These are phyloP conservation scores for Rhipidocladum racemiflorum DNA, from an alignment of 176 grass and related monocot genomes.

Conservation along the genomic window DNA sequence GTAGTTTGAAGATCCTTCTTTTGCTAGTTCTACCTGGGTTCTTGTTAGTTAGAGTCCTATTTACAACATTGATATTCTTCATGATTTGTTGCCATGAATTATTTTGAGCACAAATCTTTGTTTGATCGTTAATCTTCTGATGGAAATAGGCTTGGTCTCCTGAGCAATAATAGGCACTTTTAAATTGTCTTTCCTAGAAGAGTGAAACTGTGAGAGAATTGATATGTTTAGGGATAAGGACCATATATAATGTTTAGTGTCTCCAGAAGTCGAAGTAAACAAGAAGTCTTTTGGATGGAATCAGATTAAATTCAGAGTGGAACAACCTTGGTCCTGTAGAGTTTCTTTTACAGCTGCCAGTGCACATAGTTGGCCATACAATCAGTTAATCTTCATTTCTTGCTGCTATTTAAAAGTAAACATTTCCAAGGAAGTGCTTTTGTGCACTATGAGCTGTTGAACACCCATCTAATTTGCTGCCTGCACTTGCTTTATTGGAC, in stretches of 20 bases:
- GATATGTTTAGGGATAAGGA: background rate
- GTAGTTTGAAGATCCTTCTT: background rate
- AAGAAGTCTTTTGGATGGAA: background rate
- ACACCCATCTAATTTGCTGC: background rate
- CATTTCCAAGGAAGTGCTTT: background rate
- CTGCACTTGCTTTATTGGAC: background rate
- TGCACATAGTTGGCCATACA: background rate
- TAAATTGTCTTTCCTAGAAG: background rate
- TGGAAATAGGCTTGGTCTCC: background rate
- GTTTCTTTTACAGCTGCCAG: slow-evolving; percentile 1
- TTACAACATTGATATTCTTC: background rate
- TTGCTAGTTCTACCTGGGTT: background rate
- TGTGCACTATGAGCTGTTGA: background rate
- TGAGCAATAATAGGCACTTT: background rate
- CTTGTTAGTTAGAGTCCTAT: background rate
- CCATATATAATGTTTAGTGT: background rate
- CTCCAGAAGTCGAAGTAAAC: background rate
- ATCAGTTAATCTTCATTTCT: background rate
- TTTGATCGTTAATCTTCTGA: background rate
- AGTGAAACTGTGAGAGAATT: background rate
- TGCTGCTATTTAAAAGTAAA: background rate
- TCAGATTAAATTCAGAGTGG: background rate
- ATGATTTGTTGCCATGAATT: no score
- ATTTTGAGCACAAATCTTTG: background rate
- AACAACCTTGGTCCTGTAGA: background rate